Evolutionary conservation across 129 eudicot species (phyloP), one percentile per base, ranked within the genome.

Genomic region (Scalesia atractyloides): DNA sequence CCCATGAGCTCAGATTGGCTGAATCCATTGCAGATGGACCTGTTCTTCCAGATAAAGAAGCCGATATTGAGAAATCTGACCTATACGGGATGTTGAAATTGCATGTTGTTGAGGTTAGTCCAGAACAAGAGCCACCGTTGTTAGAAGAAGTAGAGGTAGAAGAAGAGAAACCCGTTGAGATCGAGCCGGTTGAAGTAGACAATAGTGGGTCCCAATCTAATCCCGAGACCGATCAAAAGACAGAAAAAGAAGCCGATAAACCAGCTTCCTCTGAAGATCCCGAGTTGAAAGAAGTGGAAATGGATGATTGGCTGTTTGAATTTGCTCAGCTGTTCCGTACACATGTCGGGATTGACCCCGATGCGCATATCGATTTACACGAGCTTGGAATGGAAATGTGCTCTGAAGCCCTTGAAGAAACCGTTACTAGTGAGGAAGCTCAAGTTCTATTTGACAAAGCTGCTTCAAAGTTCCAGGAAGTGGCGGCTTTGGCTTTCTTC

Each of bases 341-440:
- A 69, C 95, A 90, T 79, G 96, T 94, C 33, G 97, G 98, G 67
- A 86, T 94, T 76, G 98, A 94, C 75, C 93, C 96, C 4, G 98
- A 94, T 52, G 97, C 92, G 18, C 98, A 94, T 72, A 84, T 94
- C 34, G 97, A 94, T 71, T 63, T 94, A 50, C 98, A 94, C 70
- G 98, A 94, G 80, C 84, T 94, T 46, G 98, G 98, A 26, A 94
- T 94, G 98, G 97, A 94, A 83, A 76, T 94, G 54, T 85, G 98
- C 22, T 90, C 98, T 3, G 98, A 94, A 80, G 98, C 98, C 16
- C 88, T 94, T 5, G 97, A 94, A 81, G 96, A 94, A 85, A 88
- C 96, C 0, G 97, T 94, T 54, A 90, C 97, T 15, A 87, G 97
- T 67, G 98, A 94, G 73, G 97, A 86, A 67, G 98, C 98, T 80